Conservation (phyloP, 2,329 filamentous ascomycete genomes). For the Ophiocordyceps polyrhachis-furcata region DNA sequence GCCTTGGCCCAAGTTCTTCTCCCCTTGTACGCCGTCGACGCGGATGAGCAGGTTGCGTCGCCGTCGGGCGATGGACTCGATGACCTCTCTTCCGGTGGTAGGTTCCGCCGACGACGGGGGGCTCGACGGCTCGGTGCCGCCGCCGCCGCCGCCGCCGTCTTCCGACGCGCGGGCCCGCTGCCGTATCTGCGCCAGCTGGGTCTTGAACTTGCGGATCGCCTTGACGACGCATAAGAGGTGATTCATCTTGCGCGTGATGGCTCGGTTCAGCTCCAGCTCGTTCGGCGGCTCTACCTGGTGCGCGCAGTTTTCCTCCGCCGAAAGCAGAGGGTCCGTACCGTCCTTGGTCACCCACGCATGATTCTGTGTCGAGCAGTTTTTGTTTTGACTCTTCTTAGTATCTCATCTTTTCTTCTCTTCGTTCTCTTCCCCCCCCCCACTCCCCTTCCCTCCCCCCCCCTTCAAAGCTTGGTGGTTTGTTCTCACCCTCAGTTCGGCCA, state of each 20-base stretch:
- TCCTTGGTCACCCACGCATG: slow-evolving; percentile 85
- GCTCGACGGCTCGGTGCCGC: background rate
- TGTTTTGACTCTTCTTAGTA: too few relatives aligned
- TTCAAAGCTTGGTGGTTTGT: background rate
- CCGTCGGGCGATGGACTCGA: slow-evolving; percentile 27
- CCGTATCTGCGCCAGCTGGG: slow-evolving; percentile 31
- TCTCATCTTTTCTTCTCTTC: too few relatives aligned
- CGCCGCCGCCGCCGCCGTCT: too few relatives aligned
- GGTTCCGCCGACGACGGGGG: slow-evolving; percentile 11
- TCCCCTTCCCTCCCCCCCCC: background rate
- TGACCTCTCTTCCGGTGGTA: slow-evolving; percentile 26
- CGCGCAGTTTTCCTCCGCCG: slow-evolving; percentile 70
- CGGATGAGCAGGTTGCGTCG: slow-evolving; percentile 21
- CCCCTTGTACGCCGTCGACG: slow-evolving; percentile 1
- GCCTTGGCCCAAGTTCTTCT: slow-evolving; percentile 15
- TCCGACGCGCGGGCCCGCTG: slow-evolving; percentile 5
- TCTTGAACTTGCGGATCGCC: slow-evolving; percentile 79
- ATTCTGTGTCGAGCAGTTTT: slow-evolving; percentile 35
- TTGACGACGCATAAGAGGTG: slow-evolving; percentile 79
- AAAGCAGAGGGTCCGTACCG: slow-evolving; percentile 59
- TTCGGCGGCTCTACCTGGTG: slow-evolving; percentile 68
- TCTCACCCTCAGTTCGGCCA: slow-evolving; percentile 64
- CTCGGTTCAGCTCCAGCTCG: slow-evolving; percentile 73
- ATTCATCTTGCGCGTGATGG: slow-evolving; percentile 79
- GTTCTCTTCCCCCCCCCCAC: background rate